These are phyloP conservation scores for Syncephalastrum contaminatum DNA, from an alignment of 371 early-diverging fungal species.

Conservation along the genomic window DNA sequence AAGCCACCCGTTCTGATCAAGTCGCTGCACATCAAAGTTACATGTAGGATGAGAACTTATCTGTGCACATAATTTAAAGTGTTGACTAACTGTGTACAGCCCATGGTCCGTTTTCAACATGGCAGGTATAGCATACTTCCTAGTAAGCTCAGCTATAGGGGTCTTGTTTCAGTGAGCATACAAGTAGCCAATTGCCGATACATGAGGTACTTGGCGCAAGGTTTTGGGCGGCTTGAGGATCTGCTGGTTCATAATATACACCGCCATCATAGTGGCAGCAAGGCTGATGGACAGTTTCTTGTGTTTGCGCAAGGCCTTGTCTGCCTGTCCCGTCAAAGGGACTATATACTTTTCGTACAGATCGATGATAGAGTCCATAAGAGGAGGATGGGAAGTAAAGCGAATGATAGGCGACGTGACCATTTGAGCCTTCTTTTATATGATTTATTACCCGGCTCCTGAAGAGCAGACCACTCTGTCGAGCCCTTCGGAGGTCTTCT, in stretches of 20 bases:
- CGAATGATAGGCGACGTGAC: too few species aligned
- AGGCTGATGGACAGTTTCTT: neutral
- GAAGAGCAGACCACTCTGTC: too few species aligned
- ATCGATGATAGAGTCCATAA: too few species aligned
- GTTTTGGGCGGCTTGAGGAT: conserved; percentile 12
- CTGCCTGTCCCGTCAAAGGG: too few species aligned
- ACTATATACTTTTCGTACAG: too few species aligned
- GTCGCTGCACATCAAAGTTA: neutral
- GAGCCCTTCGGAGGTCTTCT: too few species aligned
- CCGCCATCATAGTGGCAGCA: conserved; percentile 1
- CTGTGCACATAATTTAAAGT: neutral
- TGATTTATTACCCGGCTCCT: too few species aligned
- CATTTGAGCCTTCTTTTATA: too few species aligned
- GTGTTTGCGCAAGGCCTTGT: too few species aligned
- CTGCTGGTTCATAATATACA: conserved; percentile 2
- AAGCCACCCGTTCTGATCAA: conserved; percentile 8
- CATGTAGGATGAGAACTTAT: neutral
- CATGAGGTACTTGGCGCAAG: conserved; percentile 15
- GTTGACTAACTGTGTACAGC: conserved; percentile 5
- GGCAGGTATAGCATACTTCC: neutral
- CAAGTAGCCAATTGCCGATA: neutral
- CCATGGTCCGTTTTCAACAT: conserved; percentile 8
- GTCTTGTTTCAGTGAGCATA: neutral
- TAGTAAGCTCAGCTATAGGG: neutral
- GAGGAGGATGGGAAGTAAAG: too few species aligned